Conservation (phyloP, 805 yeast species). For the Kregervanrija pseudodelftensis region DNA sequence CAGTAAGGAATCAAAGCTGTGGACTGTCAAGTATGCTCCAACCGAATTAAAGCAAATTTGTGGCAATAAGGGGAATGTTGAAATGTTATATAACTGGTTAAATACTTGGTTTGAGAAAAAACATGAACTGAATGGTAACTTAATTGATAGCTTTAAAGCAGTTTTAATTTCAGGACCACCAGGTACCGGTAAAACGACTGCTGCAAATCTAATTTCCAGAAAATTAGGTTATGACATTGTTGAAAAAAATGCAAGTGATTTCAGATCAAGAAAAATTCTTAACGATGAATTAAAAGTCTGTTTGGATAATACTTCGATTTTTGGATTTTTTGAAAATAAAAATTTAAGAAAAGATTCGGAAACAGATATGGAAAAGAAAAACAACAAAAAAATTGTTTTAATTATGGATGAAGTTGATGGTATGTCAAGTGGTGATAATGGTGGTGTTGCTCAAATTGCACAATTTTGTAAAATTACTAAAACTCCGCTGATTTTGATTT, state of each 20-base stretch:
- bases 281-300: constrained; percentile 63
- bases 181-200: constrained; percentile 78
- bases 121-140: constrained; percentile 46
- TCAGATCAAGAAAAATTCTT: constrained; percentile 74
- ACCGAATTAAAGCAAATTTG: constrained; percentile 66
- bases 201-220: constrained; percentile 69
- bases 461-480: constrained; percentile 76
- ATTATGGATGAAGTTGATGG: constrained; percentile 99
- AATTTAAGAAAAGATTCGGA: constrained; percentile 10
- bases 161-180: constrained; percentile 85
- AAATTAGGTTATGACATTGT: constrained; percentile 64
- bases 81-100: constrained; percentile 67
- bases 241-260: constrained; percentile 84
- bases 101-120: constrained; percentile 61
- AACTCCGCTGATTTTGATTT: constrained; percentile 86
- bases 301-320: constrained; percentile 73
- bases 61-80: constrained; percentile 79
- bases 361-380: constrained; percentile 9
- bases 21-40: constrained; percentile 96
- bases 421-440: constrained; percentile 98
- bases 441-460: constrained; percentile 95
- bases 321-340: constrained; percentile 53
- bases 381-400: constrained; percentile 57
- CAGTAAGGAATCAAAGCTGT: constrained; percentile 39
- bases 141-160: constrained; percentile 68